phyloP scores from a whole-genome alignment of 2,329 filamentous ascomycete genomes.

The Cercospora brassicicola region DNA sequence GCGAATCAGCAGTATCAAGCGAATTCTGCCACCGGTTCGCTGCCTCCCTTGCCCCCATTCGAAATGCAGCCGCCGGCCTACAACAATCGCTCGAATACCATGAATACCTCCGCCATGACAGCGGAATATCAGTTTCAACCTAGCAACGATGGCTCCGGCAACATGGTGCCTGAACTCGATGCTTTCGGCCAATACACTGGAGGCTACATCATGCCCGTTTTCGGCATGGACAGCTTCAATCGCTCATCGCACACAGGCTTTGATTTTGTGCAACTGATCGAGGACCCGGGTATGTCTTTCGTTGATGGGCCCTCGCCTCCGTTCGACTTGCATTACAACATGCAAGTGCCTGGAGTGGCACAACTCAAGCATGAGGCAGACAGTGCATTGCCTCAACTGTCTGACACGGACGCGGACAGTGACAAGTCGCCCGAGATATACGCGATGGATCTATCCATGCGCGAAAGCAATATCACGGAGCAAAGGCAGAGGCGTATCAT shows the following conservation, averaged over 20 bases:
- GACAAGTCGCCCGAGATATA: conserved; percentile 19
- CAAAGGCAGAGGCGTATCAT: conserved; percentile 77
- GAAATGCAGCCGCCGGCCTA: conserved; percentile 24
- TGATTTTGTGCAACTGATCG: conserved; percentile 31
- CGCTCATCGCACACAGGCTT: conserved; percentile 63
- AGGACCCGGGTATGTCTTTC: not conserved
- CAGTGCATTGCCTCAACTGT: conserved; percentile 10
- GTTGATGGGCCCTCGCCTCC: conserved; percentile 30
- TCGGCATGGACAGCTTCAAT: conserved; percentile 76
- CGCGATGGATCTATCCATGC: conserved; percentile 70
- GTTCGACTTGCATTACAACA: conserved; percentile 24
- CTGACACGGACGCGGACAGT: conserved; percentile 6
- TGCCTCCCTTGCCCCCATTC: conserved; percentile 33
- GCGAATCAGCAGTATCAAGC: conserved; percentile 25
- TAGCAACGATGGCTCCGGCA: conserved; percentile 27
- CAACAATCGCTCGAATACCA: conserved; percentile 19
- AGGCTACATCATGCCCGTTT: conserved; percentile 73
- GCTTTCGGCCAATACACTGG: conserved; percentile 50
- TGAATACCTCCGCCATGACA: conserved; percentile 30
- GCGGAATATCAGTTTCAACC: conserved; percentile 27
- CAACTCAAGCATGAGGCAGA: conserved; percentile 33
- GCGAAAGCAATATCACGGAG: conserved; percentile 79
- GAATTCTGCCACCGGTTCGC: conserved; percentile 23
- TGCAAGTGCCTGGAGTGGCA: conserved; percentile 23
- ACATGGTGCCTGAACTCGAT: conserved; percentile 32